Evolutionary conservation across 1,284 basidiomycete genomes (phyloP).

Genomic region (Paramarasmius palmivorus): DNA sequence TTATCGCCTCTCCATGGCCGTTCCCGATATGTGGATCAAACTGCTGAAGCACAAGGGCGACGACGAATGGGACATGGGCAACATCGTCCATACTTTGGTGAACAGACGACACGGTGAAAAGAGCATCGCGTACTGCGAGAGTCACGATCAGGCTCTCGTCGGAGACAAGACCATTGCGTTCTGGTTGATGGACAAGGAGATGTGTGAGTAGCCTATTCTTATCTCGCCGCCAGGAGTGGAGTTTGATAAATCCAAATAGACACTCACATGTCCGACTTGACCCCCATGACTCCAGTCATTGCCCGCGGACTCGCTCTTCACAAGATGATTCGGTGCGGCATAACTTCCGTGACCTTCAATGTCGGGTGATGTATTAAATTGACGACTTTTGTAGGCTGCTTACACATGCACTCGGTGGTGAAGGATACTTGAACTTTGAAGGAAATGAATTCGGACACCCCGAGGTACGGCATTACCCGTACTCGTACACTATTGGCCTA

Average conservation of each 20-base stretch:
- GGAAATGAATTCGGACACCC: conserved; percentile 99
- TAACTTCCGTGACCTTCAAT: neutral
- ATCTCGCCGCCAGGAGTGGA: conserved; percentile 11
- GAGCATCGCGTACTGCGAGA: conserved; percentile 94
- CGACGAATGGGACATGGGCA: conserved; percentile 86
- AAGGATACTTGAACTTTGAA: conserved; percentile 97
- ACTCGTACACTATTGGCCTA: neutral
- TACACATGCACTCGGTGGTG: conserved; percentile 91
- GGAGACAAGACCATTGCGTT: conserved; percentile 98
- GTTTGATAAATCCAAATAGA: conserved; percentile 57
- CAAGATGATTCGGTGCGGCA: conserved; percentile 91
- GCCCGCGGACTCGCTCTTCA: conserved; percentile 90
- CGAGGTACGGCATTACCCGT: conserved; percentile 54
- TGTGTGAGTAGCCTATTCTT: conserved; percentile 67
- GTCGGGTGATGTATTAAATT: conserved; percentile 9
- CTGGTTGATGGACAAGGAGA: conserved; percentile 99
- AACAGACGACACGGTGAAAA: conserved; percentile 91
- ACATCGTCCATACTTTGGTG: conserved; percentile 88
- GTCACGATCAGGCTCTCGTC: conserved; percentile 96
- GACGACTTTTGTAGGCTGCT: conserved; percentile 60
- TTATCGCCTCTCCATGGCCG: conserved; percentile 96
- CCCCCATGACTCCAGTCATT: conserved; percentile 84
- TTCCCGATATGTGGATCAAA: conserved; percentile 99
- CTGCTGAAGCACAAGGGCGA: conserved; percentile 91
- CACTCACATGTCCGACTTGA: conserved; percentile 93